phyloP scores from a whole-genome alignment of 805 yeast genomes.

The Ogataea pignaliae region DNA sequence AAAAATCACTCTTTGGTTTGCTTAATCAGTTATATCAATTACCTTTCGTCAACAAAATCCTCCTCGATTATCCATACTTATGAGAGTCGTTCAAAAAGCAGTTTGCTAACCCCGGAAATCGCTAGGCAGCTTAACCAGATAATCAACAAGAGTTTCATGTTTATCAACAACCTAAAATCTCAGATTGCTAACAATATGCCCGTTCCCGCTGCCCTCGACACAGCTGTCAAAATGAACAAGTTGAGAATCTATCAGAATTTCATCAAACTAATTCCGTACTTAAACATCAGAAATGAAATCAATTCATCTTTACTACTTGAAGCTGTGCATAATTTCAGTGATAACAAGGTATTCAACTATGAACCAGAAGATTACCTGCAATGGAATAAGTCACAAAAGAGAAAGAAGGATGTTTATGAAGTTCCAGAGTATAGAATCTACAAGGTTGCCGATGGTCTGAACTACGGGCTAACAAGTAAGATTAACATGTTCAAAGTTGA shows the following conservation, averaged over 20 bases:
- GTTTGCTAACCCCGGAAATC: slow-evolving; percentile 30
- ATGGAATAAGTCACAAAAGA: slow-evolving; percentile 6
- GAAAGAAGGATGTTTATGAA: slow-evolving; percentile 9
- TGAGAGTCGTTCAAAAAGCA: slow-evolving; percentile 20
- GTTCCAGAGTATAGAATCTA: slow-evolving; percentile 28
- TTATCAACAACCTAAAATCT: slow-evolving; percentile 21
- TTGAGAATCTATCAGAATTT: slow-evolving; percentile 29
- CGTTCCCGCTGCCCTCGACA: slow-evolving; percentile 18
- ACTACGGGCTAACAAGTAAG: slow-evolving; percentile 41
- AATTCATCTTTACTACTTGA: slow-evolving; percentile 30
- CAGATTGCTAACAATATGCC: slow-evolving; percentile 14
- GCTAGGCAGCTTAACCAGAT: slow-evolving; percentile 29
- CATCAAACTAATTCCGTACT: slow-evolving; percentile 30
- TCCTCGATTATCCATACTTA: slow-evolving; percentile 25
- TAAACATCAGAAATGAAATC: slow-evolving; percentile 28
- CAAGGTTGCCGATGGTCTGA: slow-evolving; percentile 34
- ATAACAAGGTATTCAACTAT: slow-evolving; percentile 15
- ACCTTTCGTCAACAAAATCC: slow-evolving; percentile 41
- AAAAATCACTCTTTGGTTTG: slow-evolving; percentile 58
- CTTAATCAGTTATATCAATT: slow-evolving; percentile 48
- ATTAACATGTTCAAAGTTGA: slow-evolving; percentile 29
- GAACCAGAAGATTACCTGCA: slow-evolving; percentile 7
- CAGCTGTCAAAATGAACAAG: slow-evolving; percentile 25
- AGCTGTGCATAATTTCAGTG: slow-evolving; percentile 30
- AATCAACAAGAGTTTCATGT: slow-evolving; percentile 28